Base-by-base conservation (phyloP, 1,284 basidiomycete species). In the Cystobasidiaceae sp. region DNA sequence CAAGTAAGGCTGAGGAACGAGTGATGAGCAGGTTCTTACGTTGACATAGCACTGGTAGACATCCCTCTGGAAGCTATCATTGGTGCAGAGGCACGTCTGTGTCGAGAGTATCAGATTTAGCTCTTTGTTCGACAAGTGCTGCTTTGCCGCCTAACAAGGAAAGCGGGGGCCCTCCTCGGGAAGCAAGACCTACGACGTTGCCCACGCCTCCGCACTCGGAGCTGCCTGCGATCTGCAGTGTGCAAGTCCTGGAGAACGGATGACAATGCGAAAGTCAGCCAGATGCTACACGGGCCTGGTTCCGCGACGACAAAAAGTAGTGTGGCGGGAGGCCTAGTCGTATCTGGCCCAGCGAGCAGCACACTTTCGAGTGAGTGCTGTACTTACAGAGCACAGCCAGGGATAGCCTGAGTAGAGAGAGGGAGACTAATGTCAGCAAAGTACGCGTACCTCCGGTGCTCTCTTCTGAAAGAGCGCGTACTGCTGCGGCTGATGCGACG, bases 21-120 rank as follows among this genome's bases (percentile, higher is more conserved):
- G 27, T 5, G 51, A 39, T 34, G n/a, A 44, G 50, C 32, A 15
- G 2, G 21, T 17, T 28, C 51, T 46, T 27, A 48, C 61, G 28
- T 49, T 56, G n/a, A 45, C 33, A 28, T 55, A 64, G 61, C 61
- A 64, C 61, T 64, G 61, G 60, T 15, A 62, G 25, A 62, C 60
- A 27, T 41, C 44, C 17, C 28, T 23, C 44, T 64, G 61, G 43
- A 64, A 64, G 45, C 25, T n/a, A 11, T 45, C 11, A 23, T 64
- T 33, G 28, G 51, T 64, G 61, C 61, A 64, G 9, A 64, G 34
- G 43, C 61, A 64, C 17, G 41, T 54, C 61, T 62, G n/a, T 23
- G 45, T 8, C 17, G 46, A 44, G n/a, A 44, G 25, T n/a, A n/a
- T n/a, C n/a, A n/a, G n/a, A n/a, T n/a, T n/a, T n/a, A n/a, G n/a